Conservation (phyloP, 257 asterid genomes). For the Solanum clarkiae region DNA sequence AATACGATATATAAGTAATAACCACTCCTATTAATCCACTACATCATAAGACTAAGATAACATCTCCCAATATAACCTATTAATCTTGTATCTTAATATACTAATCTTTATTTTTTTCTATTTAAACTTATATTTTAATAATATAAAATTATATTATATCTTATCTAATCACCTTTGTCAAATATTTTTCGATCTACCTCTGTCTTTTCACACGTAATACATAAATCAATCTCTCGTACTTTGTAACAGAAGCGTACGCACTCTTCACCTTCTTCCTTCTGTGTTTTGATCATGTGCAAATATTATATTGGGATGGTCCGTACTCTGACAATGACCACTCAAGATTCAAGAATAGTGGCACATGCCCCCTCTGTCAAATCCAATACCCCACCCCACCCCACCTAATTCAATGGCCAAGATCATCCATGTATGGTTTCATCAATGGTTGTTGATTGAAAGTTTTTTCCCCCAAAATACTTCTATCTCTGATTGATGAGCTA, state of each 20-base stretch:
- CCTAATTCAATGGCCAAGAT: constrained; percentile 32
- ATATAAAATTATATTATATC: too few species aligned
- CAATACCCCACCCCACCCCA: constrained; percentile 1
- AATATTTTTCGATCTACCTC: too few species aligned
- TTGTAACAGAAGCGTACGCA: rapidly evolving
- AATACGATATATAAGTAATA: too few species aligned
- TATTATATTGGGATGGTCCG: constrained; percentile 37
- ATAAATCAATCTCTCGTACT: too few species aligned
- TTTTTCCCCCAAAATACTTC: constrained; percentile 3
- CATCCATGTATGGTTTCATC: constrained; percentile 29
- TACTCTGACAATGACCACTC: constrained; percentile 94
- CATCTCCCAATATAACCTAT: too few species aligned
- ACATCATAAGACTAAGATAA: too few species aligned
- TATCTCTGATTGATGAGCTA: background rate
- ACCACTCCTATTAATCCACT: too few species aligned
- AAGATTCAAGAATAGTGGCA: constrained; percentile 94
- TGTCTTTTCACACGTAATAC: rapidly evolving
- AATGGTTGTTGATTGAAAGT: constrained; percentile 26
- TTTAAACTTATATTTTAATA: too few species aligned
- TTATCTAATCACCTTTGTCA: too few species aligned
- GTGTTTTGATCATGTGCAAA: background rate
- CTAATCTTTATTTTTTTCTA: too few species aligned
- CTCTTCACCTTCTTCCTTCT: background rate
- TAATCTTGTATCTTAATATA: too few species aligned
- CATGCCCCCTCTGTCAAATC: constrained; percentile 89